Percentiles rank a stretch among this genome's conserved stretches.
Evolutionary conservation across 2,329 filamentous ascomycete species (phyloP).

Genomic region (Dactylellina leptospora): DNA sequence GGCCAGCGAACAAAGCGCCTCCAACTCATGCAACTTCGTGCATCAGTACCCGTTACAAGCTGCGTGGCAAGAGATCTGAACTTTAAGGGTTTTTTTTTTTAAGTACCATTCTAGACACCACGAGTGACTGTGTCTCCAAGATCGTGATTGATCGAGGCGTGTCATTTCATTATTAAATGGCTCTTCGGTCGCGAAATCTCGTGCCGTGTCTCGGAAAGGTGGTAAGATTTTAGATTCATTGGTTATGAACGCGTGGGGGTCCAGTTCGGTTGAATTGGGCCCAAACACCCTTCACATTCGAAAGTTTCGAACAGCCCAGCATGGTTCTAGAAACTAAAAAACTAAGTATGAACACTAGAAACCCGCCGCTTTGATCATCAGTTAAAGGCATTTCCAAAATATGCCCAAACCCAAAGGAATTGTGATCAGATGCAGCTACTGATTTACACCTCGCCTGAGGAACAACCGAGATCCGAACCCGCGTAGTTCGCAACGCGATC

Average conservation of each 20-base stretch:
- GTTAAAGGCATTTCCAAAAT: too few relatives aligned
- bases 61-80: too few relatives aligned
- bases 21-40: too few relatives aligned
- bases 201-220: conserved; percentile 33
- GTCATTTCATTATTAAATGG: conserved; percentile 6
- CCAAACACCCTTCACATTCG: background rate
- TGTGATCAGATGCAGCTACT: too few relatives aligned
- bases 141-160: conserved; percentile 17
- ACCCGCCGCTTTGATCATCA: too few relatives aligned
- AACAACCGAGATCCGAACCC: conserved; percentile 46
- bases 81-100: background rate
- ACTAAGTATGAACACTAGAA: too few relatives aligned
- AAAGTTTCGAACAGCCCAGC: background rate
- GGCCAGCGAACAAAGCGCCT: too few relatives aligned
- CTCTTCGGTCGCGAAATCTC: conserved; percentile 14
- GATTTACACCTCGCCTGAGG: background rate
- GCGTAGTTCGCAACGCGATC: conserved; percentile 18
- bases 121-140: conserved; percentile 10
- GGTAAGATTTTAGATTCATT: conserved; percentile 31
- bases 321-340: too few relatives aligned
- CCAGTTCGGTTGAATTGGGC: background rate
- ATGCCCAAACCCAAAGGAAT: too few relatives aligned
- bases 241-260: conserved; percentile 18
- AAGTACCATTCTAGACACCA: background rate
- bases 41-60: too few relatives aligned